phyloP scores from a whole-genome alignment of 805 yeast species.

The Nakazawaea wyomingensis region DNA sequence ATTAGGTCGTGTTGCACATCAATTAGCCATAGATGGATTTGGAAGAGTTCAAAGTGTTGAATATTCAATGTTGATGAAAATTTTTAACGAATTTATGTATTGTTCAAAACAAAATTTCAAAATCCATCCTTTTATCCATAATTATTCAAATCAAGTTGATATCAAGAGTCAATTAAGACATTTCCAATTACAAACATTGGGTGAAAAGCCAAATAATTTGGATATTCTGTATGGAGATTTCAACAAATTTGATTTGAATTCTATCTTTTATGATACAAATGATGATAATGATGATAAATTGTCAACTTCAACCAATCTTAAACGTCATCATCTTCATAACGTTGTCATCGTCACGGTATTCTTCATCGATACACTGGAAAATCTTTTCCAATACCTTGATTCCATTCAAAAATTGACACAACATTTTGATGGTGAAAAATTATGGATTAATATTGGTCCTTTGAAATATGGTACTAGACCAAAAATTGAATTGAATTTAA shows the following conservation, averaged over 20 bases:
- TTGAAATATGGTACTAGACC: slow-evolving; percentile 87
- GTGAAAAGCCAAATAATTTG: slow-evolving; percentile 42
- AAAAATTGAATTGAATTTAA: slow-evolving; percentile 62
- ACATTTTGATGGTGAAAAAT: slow-evolving; percentile 32
- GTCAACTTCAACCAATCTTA: slow-evolving; percentile 22
- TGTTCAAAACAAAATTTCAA: slow-evolving; percentile 18
- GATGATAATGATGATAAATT: too few relatives aligned
- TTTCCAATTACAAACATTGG: slow-evolving; percentile 25
- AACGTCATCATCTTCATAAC: slow-evolving; percentile 30
- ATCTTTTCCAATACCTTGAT: slow-evolving; percentile 69
- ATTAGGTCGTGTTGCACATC: slow-evolving; percentile 71
- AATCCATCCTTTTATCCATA: slow-evolving; percentile 53
- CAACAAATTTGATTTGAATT: slow-evolving; percentile 43
- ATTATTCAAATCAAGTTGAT: slow-evolving; percentile 59
- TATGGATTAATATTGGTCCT: slow-evolving; percentile 93
- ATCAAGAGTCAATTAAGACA: slow-evolving; percentile 46
- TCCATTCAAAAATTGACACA: slow-evolving; percentile 42
- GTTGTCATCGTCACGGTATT: slow-evolving; percentile 63
- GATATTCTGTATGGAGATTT: slow-evolving; percentile 58
- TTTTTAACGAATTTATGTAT: slow-evolving; percentile 59
- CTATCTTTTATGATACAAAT: too few relatives aligned
- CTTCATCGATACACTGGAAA: slow-evolving; percentile 91
- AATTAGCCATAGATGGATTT: slow-evolving; percentile 39
- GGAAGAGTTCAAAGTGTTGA: slow-evolving; percentile 68
- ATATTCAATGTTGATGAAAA: slow-evolving; percentile 68